phyloP scores from a whole-genome alignment of 129 eudicot species.

The Escallonia herrerae region DNA sequence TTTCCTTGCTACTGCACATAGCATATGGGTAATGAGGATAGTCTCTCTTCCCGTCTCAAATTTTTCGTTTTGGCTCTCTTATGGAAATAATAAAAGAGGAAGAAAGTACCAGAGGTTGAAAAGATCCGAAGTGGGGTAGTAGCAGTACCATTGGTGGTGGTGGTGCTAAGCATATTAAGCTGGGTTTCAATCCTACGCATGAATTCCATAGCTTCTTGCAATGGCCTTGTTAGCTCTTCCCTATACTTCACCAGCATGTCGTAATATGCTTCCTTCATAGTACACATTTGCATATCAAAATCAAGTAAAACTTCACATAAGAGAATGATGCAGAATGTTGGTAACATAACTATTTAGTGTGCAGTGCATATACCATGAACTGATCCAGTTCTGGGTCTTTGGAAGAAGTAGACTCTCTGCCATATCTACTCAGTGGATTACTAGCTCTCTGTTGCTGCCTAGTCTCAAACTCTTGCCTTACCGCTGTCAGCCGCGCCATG shows the following conservation, averaged over 20 bases:
- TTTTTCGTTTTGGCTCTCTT: background rate
- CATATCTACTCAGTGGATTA: no score
- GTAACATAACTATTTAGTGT: background rate
- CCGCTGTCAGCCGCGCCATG: constrained; percentile 61
- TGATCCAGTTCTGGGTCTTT: constrained; percentile 96
- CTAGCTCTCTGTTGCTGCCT: constrained; percentile 29
- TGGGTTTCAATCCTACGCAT: constrained; percentile 82
- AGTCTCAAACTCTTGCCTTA: constrained; percentile 65
- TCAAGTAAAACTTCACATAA: background rate
- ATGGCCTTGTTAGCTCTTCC: constrained; percentile 81
- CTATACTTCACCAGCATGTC: constrained; percentile 89
- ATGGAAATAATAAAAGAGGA: background rate
- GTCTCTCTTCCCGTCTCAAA: background rate
- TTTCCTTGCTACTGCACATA: no score
- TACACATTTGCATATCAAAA: background rate
- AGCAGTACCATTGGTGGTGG: constrained; percentile 23
- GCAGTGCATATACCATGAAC: constrained; percentile 50
- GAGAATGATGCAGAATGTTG: background rate
- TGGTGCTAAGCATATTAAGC: constrained; percentile 41
- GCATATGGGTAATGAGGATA: constrained; percentile 8
- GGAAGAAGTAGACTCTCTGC: constrained; percentile 29
- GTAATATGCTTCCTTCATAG: constrained; percentile 73
- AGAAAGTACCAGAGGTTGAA: constrained; percentile 37
- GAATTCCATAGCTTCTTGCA: constrained; percentile 95
- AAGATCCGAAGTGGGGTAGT: constrained; percentile 50